Percentiles rank a stretch among this genome's conserved stretches.
Conservation (phyloP, 768 basidiomycete species). For the Lactarius evosmus region DNA sequence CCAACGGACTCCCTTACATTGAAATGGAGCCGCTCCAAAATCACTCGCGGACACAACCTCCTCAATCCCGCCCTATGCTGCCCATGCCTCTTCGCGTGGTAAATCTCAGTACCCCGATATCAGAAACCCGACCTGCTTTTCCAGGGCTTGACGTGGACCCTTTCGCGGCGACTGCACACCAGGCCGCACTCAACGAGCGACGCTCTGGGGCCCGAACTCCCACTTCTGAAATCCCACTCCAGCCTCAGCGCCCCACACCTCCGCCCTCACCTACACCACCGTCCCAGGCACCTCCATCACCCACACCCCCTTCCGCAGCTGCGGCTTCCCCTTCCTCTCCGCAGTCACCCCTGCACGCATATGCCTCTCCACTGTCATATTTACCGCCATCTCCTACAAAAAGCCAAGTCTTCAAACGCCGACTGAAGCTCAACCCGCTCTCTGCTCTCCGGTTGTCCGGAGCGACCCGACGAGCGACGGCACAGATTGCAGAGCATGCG, state of each 20-base stretch:
- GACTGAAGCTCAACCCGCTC: constrained; percentile 4
- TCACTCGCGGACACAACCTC: neutral
- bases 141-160: neutral
- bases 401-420: neutral
- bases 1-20: neutral
- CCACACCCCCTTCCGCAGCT: too few species aligned
- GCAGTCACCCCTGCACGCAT: neutral
- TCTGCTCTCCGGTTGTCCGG: neutral
- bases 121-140: neutral
- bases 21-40: neutral
- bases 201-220: neutral
- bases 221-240: neutral
- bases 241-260: neutral
- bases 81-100: neutral
- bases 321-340: neutral
- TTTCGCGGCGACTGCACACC: neutral
- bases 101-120: neutral
- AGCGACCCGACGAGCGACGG: neutral
- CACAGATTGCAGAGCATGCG: neutral
- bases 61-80: neutral
- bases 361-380: neutral
- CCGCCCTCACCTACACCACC: neutral
- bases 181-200: neutral
- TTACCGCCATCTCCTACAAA: neutral
- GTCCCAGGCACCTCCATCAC: neutral